A percentile compares a stretch with the other conserved stretches of the same genome.
Conservation (phyloP, 306 rosid genomes). For the Prunus campanulata region DNA sequence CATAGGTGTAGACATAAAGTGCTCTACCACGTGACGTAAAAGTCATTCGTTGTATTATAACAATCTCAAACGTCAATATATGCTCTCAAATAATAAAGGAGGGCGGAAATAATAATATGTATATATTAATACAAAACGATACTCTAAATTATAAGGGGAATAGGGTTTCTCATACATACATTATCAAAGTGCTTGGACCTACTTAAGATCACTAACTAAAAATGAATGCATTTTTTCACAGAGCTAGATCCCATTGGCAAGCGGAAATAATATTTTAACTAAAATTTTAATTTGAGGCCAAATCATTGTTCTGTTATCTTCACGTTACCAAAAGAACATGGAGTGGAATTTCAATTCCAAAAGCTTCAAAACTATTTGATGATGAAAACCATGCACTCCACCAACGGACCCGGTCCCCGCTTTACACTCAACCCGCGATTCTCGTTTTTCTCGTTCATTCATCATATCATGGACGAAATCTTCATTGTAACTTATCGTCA, state of each 20-base stretch:
- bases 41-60: too few relatives aligned
- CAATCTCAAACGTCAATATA: too few relatives aligned
- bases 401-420: neutral
- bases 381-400: conserved; percentile 22
- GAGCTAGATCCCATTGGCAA: too few relatives aligned
- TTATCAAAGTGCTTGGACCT: rapidly evolving
- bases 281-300: neutral
- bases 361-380: neutral
- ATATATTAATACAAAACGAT: too few relatives aligned
- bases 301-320: neutral
- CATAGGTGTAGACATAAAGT: too few relatives aligned
- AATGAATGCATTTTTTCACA: too few relatives aligned
- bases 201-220: rapidly evolving
- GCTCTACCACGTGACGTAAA: too few relatives aligned
- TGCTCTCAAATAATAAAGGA: too few relatives aligned
- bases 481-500: neutral
- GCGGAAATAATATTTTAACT: too few relatives aligned
- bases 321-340: conserved; percentile 1
- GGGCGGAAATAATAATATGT: too few relatives aligned
- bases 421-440: conserved; percentile 4
- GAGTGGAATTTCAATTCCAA: neutral
- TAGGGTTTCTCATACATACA: too few relatives aligned
- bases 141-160: too few relatives aligned
- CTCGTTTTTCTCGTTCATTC: neutral
- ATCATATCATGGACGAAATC: neutral